Conservation (phyloP, 768 basidiomycete genomes). For the Suillus brevipes region DNA sequence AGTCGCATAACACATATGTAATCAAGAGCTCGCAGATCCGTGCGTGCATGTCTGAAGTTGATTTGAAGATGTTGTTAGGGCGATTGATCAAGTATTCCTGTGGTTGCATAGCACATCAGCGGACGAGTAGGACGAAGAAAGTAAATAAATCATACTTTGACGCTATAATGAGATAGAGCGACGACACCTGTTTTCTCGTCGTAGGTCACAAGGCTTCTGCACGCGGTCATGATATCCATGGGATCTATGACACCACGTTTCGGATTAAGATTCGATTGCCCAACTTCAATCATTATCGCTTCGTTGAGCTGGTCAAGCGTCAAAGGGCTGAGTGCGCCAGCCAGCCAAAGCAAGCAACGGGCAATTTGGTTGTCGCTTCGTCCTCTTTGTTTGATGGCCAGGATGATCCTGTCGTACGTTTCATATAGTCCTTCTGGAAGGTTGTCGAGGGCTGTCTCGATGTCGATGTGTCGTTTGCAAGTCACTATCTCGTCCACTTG, state of each 20-base stretch:
- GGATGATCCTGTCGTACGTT: conserved; percentile 24
- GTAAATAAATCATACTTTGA: conserved; percentile 3
- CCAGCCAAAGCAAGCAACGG: not conserved
- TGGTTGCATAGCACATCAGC: not conserved
- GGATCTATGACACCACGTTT: not conserved
- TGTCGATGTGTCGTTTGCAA: conserved; percentile 1
- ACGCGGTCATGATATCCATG: not conserved
- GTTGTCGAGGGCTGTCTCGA: conserved; percentile 8
- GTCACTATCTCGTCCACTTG: not conserved
- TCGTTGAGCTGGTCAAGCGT: not conserved
- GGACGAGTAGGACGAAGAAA: no score
- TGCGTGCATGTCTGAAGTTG: not conserved
- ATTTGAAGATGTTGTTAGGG: not conserved
- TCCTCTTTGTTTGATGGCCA: conserved; percentile 5
- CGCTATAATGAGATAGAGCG: conserved; percentile 10
- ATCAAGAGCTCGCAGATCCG: not conserved
- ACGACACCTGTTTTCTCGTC: not conserved
- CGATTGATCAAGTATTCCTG: not conserved
- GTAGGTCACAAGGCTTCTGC: conserved; percentile 6
- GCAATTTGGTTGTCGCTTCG: not conserved
- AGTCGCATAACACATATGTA: not conserved
- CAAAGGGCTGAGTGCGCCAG: not conserved
- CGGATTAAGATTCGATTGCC: not conserved
- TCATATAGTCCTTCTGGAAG: conserved; percentile 22
- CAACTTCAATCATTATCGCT: conserved; percentile 6